A percentile compares a stretch with the other conserved stretches of the same genome.
Evolutionary conservation across 768 basidiomycete genomes (phyloP).

Genomic region (Termitomyces bulborhizus): DNA sequence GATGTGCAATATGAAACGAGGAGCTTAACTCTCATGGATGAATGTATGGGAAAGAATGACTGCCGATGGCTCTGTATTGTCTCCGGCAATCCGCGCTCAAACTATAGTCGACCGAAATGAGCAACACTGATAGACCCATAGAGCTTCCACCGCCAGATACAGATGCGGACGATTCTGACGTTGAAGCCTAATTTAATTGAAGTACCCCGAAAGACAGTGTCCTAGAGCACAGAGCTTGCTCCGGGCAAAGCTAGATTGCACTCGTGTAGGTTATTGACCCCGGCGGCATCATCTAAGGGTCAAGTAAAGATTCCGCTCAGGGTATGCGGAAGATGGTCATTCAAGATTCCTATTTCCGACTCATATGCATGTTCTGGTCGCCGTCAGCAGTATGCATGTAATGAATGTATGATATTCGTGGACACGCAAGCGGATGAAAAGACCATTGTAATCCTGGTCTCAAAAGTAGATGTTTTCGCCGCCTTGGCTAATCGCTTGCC

Average conservation of each 20-base stretch:
- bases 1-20: not conserved
- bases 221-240: slow-evolving; percentile 6
- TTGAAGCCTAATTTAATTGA: no score
- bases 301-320: slow-evolving; percentile 23
- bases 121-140: slow-evolving; percentile 4
- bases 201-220: slow-evolving; percentile 1
- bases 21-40: not conserved
- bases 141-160: slow-evolving; percentile 18
- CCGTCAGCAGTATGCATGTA: slow-evolving; percentile 15
- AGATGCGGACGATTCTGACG: not conserved
- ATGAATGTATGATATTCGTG: slow-evolving; percentile 26
- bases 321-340: slow-evolving; percentile 17
- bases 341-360: not conserved
- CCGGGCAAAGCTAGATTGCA: slow-evolving; percentile 10
- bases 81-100: not conserved
- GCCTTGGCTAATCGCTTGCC: not conserved
- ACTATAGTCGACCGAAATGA: not conserved
- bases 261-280: slow-evolving; percentile 13
- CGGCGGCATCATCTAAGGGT: slow-evolving; percentile 19
- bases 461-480: slow-evolving; percentile 11
- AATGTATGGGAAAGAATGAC: no score
- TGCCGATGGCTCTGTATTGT: not conserved
- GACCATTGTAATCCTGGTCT: slow-evolving; percentile 30
- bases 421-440: slow-evolving; percentile 31
- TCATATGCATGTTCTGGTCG: slow-evolving; percentile 13